Base-by-base conservation (phyloP, 2,329 filamentous ascomycete species). In the Lachnellula occidentalis region DNA sequence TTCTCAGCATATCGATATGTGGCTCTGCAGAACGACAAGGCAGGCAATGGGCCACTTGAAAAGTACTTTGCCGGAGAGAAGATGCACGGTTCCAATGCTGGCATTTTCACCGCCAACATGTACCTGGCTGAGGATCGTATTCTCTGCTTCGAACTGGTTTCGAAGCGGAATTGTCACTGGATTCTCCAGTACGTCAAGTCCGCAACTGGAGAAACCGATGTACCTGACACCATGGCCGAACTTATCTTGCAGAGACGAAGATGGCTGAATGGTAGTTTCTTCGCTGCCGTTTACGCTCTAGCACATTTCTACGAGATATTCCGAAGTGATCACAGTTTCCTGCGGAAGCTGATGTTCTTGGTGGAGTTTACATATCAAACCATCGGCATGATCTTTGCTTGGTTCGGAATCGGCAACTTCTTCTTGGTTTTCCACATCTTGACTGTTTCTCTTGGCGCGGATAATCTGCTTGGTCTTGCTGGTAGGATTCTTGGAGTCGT, bases 41-140 rank as follows among this genome's bases (percentile, higher is more conserved):
- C 90, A 51, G 92, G 90, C 36, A 83, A 95, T 65, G 94, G 94
- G 12, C 94, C 92, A 0, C 74, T 99, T 48, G 90, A 96, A 70
- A 95, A 96, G 73, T 99, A 99, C 73, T 99, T 97, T 74, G 83
- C 91, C 39, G 94, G 94, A 64, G 94, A 97, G 74, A 96, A 92
- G 70, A 90, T 97, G 75, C 92, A 97, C 68, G 73, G 73, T 55
- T 87, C 88, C 53, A 91, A 91, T 62, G 92, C 92, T 12, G 94
- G 92, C 68, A 92, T 97, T 61, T 99, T 99, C 74, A 96, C 92
- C 2, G 92, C 94, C 63, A 99, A 99, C 73, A 99, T 99, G 94
- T 99, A 97, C 69, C 82, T 99, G 55, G 94, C 94, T 53, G 94
- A 99, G 70, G 94, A 99, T 80, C 90, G 94, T 78, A 99, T 99